Evolutionary conservation across 2,329 filamentous ascomycete genomes (phyloP), one percentile per base, ranked within the genome.

Genomic region (Scedosporium minutisporum): DNA sequence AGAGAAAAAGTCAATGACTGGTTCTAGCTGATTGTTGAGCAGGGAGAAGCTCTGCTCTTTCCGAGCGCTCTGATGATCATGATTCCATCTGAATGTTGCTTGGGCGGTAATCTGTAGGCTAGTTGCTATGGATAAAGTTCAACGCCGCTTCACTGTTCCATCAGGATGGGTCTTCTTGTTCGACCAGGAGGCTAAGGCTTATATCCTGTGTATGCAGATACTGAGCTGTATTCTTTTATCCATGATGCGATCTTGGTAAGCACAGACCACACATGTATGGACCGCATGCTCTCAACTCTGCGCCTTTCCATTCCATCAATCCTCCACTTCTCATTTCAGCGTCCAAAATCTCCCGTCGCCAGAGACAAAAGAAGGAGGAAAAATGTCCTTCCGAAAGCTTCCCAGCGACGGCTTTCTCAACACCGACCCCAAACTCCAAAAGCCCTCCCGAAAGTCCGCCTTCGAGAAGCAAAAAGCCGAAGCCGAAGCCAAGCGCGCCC

Each of bases 391-490:
- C 65, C 76, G 74, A 65, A 80, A 80, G 67, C 77, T 79, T 66
- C 71, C 80, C 61, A 69, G 75, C 69, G 77, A 55, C 16, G n/a
- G 25, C 64, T 93, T 93, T 69, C 87, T 90, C 14, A 85, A 91
- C 69, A 81, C 90, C 64, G 84, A 88, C 63, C 83, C 87, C 60
- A 96, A 96, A 75, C 85, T 95, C 60, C 85, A 88, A 63, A 90
- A 90, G 58, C 86, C 90, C 0, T 82, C 87, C 65, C 95, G 93
- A 75, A 90, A 95, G 71, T 96, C 91, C 21, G 82, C 89, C 27
- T 96, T 96, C 72, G 93, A 96, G 76, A 87, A 88, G 68, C 90
- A 96, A 73, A 91, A 90, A 73, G 90, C 90, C 64, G 91, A 96
- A 72, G 90, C 90, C 63, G 91, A 96, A 78, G 91, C 91, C 25